Percentiles rank a stretch among this genome's conserved stretches.
These are phyloP conservation scores for Prunus davidiana DNA, from an alignment of 306 rosid species.

Conservation along the genomic window DNA sequence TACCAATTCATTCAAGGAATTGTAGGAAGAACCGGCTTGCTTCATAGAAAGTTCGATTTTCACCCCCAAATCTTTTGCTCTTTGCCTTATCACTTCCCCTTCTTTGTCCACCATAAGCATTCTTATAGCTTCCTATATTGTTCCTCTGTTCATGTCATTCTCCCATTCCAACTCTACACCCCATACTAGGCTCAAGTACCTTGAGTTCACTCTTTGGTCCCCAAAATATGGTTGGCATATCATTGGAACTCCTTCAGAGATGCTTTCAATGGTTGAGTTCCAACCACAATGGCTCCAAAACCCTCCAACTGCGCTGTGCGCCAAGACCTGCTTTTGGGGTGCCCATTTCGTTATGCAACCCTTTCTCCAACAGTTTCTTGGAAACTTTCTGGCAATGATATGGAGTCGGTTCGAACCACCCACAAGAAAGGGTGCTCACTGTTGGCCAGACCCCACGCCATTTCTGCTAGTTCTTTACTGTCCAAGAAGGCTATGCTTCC, in stretches of 20 bases:
- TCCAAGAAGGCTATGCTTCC: slow-evolving; percentile 51
- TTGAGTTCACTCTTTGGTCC: slow-evolving; percentile 58
- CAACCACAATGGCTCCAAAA: slow-evolving; percentile 70
- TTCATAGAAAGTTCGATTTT: slow-evolving; percentile 22
- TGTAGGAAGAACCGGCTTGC: slow-evolving; percentile 28
- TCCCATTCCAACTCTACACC: slow-evolving; percentile 39
- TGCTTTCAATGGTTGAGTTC: slow-evolving; percentile 61
- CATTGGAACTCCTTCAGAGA: slow-evolving; percentile 64
- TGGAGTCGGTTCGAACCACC: slow-evolving; percentile 47
- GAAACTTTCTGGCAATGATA: slow-evolving; percentile 43
- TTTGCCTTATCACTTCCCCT: slow-evolving; percentile 35
- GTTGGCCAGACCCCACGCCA: slow-evolving; percentile 43
- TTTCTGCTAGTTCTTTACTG: slow-evolving; percentile 36
- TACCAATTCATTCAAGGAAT: slow-evolving; percentile 22
- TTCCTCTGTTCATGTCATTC: slow-evolving; percentile 39
- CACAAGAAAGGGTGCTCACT: slow-evolving; percentile 48
- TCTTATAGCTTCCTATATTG: slow-evolving; percentile 34
- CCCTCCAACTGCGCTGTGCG: slow-evolving; percentile 51
- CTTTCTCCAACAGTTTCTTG: slow-evolving; percentile 34
- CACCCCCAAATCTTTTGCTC: slow-evolving; percentile 38
- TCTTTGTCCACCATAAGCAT: slow-evolving; percentile 40
- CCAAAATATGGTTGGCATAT: slow-evolving; percentile 52
- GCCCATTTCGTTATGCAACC: slow-evolving; percentile 64
- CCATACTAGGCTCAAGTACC: slow-evolving; percentile 57
- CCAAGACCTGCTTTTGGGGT: slow-evolving; percentile 49